Evolutionary conservation across 495 filamentous ascomycete genomes (phyloP).

Genomic region (Trichocladium uniseriatum): DNA sequence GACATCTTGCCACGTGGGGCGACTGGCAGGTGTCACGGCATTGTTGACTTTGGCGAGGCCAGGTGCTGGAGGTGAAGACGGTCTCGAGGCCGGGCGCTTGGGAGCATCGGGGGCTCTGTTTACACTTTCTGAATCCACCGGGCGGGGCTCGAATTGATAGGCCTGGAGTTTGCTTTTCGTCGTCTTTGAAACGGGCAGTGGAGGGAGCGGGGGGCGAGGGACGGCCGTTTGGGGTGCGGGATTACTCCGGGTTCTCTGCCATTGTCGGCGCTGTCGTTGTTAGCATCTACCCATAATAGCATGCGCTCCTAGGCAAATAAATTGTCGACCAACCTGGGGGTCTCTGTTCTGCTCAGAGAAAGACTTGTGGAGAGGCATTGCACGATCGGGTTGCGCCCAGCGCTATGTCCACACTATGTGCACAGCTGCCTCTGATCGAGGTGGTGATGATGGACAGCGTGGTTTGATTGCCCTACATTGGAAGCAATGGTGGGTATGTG

Average conservation of each 20-base stretch:
- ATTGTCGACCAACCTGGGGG: constrained; percentile 12
- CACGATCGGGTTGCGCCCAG: no score
- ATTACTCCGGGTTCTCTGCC: constrained; percentile 42
- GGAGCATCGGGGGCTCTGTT: neutral
- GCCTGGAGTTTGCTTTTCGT: constrained; percentile 43
- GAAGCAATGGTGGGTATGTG: no score
- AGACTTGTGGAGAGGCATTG: constrained; percentile 44
- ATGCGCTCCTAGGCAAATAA: no score
- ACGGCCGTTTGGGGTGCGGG: constrained; percentile 23
- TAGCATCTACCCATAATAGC: neutral
- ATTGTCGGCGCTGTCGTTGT: constrained; percentile 31
- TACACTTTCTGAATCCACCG: no score
- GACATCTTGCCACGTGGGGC: constrained; percentile 69
- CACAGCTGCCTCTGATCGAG: no score
- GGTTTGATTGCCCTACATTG: no score
- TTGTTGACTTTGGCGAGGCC: constrained; percentile 28
- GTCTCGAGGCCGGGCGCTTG: neutral
- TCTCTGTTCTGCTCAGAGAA: constrained; percentile 31
- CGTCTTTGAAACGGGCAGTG: constrained; percentile 37
- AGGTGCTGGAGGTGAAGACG: neutral
- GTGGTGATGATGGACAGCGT: no score
- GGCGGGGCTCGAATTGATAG: constrained; percentile 33
- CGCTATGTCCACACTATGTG: no score
- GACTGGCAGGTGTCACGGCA: constrained; percentile 64
- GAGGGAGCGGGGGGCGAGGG: constrained; percentile 24